phyloP scores from a whole-genome alignment of 768 basidiomycete species.

The Hericium erinaceus region DNA sequence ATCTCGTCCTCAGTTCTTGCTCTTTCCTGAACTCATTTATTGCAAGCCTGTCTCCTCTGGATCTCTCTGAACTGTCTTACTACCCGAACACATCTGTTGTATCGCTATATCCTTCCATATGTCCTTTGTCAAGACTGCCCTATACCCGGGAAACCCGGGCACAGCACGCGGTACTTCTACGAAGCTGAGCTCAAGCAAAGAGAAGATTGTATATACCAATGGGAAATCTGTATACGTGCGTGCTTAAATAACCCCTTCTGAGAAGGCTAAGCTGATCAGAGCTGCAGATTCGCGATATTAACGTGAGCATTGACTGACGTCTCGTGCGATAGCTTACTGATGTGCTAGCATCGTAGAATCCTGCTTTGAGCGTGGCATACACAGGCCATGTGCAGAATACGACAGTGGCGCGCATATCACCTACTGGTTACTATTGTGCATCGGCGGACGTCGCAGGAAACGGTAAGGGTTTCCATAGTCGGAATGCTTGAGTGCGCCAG shows the following conservation, averaged over 20 bases:
- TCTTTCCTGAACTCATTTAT: too few species aligned
- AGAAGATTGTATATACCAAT: slow-evolving; percentile 79
- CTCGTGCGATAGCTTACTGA: not conserved
- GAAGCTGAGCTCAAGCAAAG: slow-evolving; percentile 65
- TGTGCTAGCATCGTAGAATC: slow-evolving; percentile 41
- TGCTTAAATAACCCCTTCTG: not conserved
- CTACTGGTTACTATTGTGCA: slow-evolving; percentile 92
- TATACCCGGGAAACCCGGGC: slow-evolving; percentile 62
- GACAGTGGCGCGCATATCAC: slow-evolving; percentile 86
- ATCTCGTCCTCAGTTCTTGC: too few species aligned
- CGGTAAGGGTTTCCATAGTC: slow-evolving; percentile 37
- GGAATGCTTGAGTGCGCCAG: not conserved
- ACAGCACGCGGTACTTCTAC: slow-evolving; percentile 62
- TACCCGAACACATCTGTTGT: slow-evolving; percentile 5
- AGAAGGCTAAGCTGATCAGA: not conserved
- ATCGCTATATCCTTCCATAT: slow-evolving; percentile 20
- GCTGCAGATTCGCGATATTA: slow-evolving; percentile 11
- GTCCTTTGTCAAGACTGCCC: slow-evolving; percentile 39
- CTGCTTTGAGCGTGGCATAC: slow-evolving; percentile 53
- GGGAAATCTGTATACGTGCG: slow-evolving; percentile 81
- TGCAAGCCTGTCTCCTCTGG: not conserved
- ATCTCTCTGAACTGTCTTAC: not conserved
- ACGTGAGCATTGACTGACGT: slow-evolving; percentile 8
- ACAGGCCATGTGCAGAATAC: slow-evolving; percentile 75
- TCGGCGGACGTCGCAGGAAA: slow-evolving; percentile 79